Evolutionary conservation across 2,329 filamentous ascomycete genomes (phyloP).

Genomic region (Xylariaceae sp.): DNA sequence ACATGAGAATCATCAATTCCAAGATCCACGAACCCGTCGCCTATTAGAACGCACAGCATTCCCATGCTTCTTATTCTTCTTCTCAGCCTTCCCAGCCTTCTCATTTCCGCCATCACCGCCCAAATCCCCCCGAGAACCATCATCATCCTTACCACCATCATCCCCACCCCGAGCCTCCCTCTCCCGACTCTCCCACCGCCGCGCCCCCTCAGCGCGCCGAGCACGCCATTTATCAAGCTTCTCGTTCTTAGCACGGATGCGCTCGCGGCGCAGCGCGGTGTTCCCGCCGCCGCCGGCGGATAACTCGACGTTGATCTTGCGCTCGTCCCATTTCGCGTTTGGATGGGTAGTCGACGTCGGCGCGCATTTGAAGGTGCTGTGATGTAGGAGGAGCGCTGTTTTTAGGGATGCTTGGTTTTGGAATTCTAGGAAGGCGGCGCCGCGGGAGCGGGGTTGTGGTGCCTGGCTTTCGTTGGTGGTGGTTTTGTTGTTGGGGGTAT

Average conservation of each 20-base stretch:
- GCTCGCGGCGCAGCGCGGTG: slow-evolving; percentile 64
- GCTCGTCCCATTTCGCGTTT: slow-evolving; percentile 33
- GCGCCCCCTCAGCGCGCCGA: slow-evolving; percentile 44
- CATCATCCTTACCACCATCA: slow-evolving; percentile 25
- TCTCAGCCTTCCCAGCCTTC: slow-evolving; percentile 27
- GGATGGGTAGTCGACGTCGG: not conserved
- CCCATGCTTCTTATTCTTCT: slow-evolving; percentile 17
- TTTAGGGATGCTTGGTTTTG: slow-evolving; percentile 73
- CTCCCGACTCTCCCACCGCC: slow-evolving; percentile 38
- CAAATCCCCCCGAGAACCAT: slow-evolving; percentile 23
- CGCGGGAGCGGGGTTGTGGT: slow-evolving; percentile 58
- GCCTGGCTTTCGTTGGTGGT: too few species aligned
- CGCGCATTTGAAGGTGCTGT: slow-evolving; percentile 62
- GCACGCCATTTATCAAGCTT: slow-evolving; percentile 68
- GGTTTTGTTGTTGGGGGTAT: too few species aligned
- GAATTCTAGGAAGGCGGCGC: slow-evolving; percentile 88
- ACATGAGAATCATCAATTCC: not conserved
- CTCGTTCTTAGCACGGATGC: slow-evolving; percentile 80
- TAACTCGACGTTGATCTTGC: slow-evolving; percentile 89
- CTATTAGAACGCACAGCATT: slow-evolving; percentile 51
- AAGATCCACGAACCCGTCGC: slow-evolving; percentile 28
- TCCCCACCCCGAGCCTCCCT: slow-evolving; percentile 29
- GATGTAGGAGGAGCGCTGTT: slow-evolving; percentile 88
- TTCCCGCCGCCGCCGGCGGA: slow-evolving; percentile 88
- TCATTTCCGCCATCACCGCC: slow-evolving; percentile 13